These are phyloP conservation scores for Aulographum hederae DNA, from an alignment of 2,329 filamentous ascomycete species.

Conservation along the genomic window DNA sequence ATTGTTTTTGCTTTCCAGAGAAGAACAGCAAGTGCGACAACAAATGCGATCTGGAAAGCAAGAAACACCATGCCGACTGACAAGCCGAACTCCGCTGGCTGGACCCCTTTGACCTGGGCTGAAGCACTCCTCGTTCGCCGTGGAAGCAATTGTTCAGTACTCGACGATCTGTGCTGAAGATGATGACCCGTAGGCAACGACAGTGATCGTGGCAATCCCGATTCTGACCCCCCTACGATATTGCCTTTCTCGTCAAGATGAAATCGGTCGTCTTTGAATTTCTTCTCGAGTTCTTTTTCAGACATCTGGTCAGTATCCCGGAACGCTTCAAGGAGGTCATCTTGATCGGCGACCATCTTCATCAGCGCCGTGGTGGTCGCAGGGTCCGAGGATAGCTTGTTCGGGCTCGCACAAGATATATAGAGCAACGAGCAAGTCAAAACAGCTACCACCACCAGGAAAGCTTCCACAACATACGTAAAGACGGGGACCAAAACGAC, in stretches of 20 bases:
- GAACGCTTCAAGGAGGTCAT: constrained; percentile 9
- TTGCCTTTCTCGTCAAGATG: neutral
- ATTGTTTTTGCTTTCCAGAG: constrained; percentile 7
- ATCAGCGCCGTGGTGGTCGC: constrained; percentile 18
- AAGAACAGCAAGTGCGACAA: constrained; percentile 7
- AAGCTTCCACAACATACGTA: constrained; percentile 16
- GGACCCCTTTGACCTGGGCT: constrained; percentile 4
- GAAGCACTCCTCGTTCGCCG: neutral
- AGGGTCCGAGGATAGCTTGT: constrained; percentile 15
- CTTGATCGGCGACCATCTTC: constrained; percentile 13
- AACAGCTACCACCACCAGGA: constrained; percentile 13
- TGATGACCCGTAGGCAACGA: neutral
- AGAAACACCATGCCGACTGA: constrained; percentile 8
- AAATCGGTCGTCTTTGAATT: neutral
- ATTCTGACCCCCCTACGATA: too few relatives aligned
- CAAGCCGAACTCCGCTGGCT: constrained; percentile 10
- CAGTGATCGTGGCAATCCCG: neutral
- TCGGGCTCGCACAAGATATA: constrained; percentile 8
- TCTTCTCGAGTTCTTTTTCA: neutral
- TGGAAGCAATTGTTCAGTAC: neutral
- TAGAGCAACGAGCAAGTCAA: constrained; percentile 10
- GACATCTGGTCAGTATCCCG: constrained; percentile 6
- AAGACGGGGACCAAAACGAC: constrained; percentile 20
- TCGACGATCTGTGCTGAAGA: neutral
- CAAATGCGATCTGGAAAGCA: constrained; percentile 6